phyloP scores from a whole-genome alignment of 768 basidiomycete species.

The Termitomyces sp. region DNA sequence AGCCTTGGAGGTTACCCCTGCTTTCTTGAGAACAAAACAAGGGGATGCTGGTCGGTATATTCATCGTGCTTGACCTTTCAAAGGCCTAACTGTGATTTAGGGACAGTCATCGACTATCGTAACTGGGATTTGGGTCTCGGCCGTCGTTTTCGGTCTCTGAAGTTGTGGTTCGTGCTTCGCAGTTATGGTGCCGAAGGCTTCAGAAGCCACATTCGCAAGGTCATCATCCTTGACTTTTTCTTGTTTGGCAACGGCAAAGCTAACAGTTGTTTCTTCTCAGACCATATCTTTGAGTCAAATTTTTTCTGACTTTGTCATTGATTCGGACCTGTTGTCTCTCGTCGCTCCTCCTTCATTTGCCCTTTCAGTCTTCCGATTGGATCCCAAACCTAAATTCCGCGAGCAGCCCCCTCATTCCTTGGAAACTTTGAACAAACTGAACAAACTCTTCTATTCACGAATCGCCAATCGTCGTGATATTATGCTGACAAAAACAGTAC shows the following conservation, averaged over 20 bases:
- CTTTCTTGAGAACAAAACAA: slow-evolving; percentile 76
- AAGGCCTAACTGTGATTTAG: slow-evolving; percentile 28
- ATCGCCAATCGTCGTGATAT: slow-evolving; percentile 63
- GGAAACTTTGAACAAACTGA: slow-evolving; percentile 59
- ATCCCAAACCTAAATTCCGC: slow-evolving; percentile 24
- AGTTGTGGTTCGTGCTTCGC: slow-evolving; percentile 89
- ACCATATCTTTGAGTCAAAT: slow-evolving; percentile 56
- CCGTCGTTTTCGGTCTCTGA: slow-evolving; percentile 86
- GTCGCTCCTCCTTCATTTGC: slow-evolving; percentile 71
- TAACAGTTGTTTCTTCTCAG: slow-evolving; percentile 29
- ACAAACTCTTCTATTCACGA: slow-evolving; percentile 55
- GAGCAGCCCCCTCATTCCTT: slow-evolving; percentile 19
- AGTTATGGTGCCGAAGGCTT: slow-evolving; percentile 82
- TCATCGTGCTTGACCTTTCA: not conserved
- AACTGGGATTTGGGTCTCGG: slow-evolving; percentile 85
- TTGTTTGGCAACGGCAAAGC: not conserved
- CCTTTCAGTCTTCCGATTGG: slow-evolving; percentile 73
- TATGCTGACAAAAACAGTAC: slow-evolving; percentile 71
- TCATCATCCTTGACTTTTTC: slow-evolving; percentile 17
- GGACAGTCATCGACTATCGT: slow-evolving; percentile 82
- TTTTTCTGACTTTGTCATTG: slow-evolving; percentile 53
- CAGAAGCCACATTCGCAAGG: slow-evolving; percentile 67
- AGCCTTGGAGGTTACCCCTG: slow-evolving; percentile 84
- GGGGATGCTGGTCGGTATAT: slow-evolving; percentile 60
- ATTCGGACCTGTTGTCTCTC: slow-evolving; percentile 54